Base-by-base conservation (phyloP, 495 filamentous ascomycete genomes). In the Lasiosphaeria hispida region DNA sequence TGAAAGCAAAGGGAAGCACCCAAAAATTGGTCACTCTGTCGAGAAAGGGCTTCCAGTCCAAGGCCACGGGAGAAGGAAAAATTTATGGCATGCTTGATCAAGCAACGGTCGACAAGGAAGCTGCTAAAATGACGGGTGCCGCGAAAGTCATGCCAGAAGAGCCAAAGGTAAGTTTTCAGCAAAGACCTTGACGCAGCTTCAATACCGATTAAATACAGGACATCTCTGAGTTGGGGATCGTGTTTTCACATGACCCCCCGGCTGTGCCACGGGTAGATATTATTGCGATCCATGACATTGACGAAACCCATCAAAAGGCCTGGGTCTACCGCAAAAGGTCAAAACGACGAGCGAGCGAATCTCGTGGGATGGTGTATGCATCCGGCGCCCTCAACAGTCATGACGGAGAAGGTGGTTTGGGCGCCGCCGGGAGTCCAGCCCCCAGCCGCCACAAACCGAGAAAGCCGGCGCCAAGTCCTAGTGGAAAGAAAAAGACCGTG, bases 261-360 rank as follows among this genome's bases (percentile, higher is more conserved):
- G 15, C 10, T 3, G 43, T n/a, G 13, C 59, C 59, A 3, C 59
- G 59, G 23, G 59, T 61, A 10, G 59, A 61, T 10, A 36, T 61
- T 33, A 40, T 61, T 1, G 59, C 59, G 40, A 41, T 61, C 3
- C 59, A 61, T 36, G 59, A 61, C 47, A 41, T 61, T 23, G 59
- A 56, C 53, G 59, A 61, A 33, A 51, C 59, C 2, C 48, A 56
- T 14, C 39, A 52, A 5, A 56, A 47, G 33, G 59, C 59, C 7
- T 61, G 52, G 52, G n/a, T 61, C 3, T 61, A 61, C 33, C 53
- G 59, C 2, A 61, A 56, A 42, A 53, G 17, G 13, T 0, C 33
- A 7, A 61, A 57, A 18, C 53, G 53, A 14, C 52, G 59, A 11
- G 51, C 11, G 6, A 45, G 23, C 33, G 53, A 61, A 10, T 30